Percentiles rank a stretch among this genome's conserved stretches.
Conservation (phyloP, 2,329 filamentous ascomycete genomes). For the Elsinoe perseae region DNA sequence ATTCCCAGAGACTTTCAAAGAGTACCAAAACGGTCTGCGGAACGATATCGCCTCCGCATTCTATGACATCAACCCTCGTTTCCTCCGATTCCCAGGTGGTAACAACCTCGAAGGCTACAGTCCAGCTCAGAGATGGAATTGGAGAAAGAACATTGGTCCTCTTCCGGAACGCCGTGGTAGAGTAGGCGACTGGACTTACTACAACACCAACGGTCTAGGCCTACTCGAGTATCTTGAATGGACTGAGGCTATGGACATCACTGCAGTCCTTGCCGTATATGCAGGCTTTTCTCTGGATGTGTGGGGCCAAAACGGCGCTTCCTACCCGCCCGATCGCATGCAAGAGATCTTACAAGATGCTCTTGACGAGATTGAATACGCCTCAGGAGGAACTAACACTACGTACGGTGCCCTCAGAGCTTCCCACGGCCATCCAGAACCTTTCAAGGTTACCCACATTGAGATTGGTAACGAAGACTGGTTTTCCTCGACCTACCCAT, state of each 20-base stretch:
- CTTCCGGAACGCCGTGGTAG: slow-evolving; percentile 41
- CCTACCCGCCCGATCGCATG: slow-evolving; percentile 30
- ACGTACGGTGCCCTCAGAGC: slow-evolving; percentile 52
- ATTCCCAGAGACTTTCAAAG: slow-evolving; percentile 43
- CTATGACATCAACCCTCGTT: slow-evolving; percentile 34
- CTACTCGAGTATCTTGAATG: slow-evolving; percentile 48
- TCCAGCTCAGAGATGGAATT: slow-evolving; percentile 36
- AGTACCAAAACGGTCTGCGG: slow-evolving; percentile 40
- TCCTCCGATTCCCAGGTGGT: slow-evolving; percentile 44
- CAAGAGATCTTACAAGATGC: slow-evolving; percentile 48
- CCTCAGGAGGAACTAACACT: slow-evolving; percentile 45
- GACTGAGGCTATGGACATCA: slow-evolving; percentile 50
- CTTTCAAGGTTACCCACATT: slow-evolving; percentile 52
- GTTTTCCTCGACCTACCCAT: slow-evolving; percentile 31
- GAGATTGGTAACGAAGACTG: slow-evolving; percentile 62
- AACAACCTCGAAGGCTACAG: slow-evolving; percentile 41
- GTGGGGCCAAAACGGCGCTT: slow-evolving; percentile 30
- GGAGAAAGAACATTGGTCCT: slow-evolving; percentile 44
- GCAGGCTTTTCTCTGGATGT: slow-evolving; percentile 45
- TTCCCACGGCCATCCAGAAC: slow-evolving; percentile 51
- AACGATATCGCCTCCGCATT: slow-evolving; percentile 39
- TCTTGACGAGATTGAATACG: slow-evolving; percentile 55
- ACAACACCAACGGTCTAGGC: slow-evolving; percentile 52
- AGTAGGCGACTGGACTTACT: slow-evolving; percentile 46
- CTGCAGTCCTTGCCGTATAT: slow-evolving; percentile 50